Evolutionary conservation across 768 basidiomycete species (phyloP).

Genomic region (Lactifluus rugatus): DNA sequence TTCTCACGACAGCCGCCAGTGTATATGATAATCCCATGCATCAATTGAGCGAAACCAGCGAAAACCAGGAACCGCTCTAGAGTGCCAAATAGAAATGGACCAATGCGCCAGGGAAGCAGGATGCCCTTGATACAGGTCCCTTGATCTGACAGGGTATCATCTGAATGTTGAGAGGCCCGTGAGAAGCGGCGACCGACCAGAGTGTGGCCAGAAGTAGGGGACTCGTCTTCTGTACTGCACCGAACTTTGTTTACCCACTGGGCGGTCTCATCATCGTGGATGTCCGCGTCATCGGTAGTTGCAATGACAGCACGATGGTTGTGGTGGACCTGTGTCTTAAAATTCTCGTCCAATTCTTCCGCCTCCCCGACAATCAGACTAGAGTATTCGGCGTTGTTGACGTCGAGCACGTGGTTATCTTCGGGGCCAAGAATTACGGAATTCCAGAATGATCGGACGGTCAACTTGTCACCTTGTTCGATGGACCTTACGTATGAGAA

Average conservation of each 20-base stretch:
- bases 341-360: conserved; percentile 45
- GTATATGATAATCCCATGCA: conserved; percentile 71
- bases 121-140: conserved; percentile 12
- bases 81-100: conserved; percentile 39
- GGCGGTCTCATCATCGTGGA: conserved; percentile 32
- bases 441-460: conserved; percentile 45
- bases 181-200: conserved; percentile 41
- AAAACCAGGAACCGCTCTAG: conserved; percentile 59
- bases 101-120: conserved; percentile 33
- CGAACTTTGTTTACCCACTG: conserved; percentile 45
- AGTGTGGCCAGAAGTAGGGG: conserved; percentile 44
- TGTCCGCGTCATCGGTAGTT: conserved; percentile 11
- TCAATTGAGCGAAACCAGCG: conserved; percentile 53
- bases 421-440: conserved; percentile 45
- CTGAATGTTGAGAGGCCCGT: conserved; percentile 37
- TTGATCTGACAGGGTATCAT: conserved; percentile 45
- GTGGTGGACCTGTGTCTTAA: conserved; percentile 24
- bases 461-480: conserved; percentile 30
- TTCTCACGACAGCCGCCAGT: conserved; percentile 77
- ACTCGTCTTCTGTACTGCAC: conserved; percentile 32
- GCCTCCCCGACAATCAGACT: conserved; percentile 46
- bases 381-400: conserved; percentile 40
- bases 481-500: conserved; percentile 35
- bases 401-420: conserved; percentile 17
- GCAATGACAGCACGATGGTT: neutral